These are phyloP conservation scores for Carnegiea gigantea DNA, from an alignment of 179 eudicot species.

Conservation along the genomic window DNA sequence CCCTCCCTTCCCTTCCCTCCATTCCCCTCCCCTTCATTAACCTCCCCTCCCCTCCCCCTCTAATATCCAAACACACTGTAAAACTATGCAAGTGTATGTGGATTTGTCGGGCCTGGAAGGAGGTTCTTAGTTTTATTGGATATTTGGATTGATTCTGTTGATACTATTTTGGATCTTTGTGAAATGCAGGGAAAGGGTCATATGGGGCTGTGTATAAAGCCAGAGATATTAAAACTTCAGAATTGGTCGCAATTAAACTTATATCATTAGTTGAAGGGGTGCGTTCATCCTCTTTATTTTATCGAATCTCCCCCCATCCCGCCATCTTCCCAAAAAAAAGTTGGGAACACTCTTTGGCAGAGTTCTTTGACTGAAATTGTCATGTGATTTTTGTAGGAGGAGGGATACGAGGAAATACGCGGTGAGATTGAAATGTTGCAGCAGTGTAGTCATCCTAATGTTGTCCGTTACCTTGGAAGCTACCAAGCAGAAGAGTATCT, in stretches of 20 bases:
- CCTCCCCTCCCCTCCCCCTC: no score
- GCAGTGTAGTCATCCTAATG: conserved; percentile 99
- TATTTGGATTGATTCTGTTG: conserved; percentile 4
- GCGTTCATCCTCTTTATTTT: conserved; percentile 12
- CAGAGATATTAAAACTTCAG: conserved; percentile 84
- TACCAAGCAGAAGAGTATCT: conserved; percentile 98
- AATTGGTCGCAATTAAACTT: conserved; percentile 95
- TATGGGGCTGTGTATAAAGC: conserved; percentile 99
- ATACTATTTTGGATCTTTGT: conserved; percentile 23
- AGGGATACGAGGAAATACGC: conserved; percentile 97
- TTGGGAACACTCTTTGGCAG: background rate
- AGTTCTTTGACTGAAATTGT: background rate
- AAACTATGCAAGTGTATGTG: background rate
- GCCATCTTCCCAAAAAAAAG: background rate
- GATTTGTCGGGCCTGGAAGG: background rate
- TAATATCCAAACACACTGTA: no score
- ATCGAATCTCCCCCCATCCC: background rate
- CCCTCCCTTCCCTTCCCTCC: no score
- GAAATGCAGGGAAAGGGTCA: conserved; percentile 88
- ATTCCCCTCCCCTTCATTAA: no score
- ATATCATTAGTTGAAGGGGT: conserved; percentile 97
- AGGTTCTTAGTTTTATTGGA: background rate
- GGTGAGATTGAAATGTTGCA: conserved; percentile 99
- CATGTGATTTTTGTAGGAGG: conserved; percentile 55
- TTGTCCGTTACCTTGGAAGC: conserved; percentile 97